Conservation (phyloP, 345 rosid species). For the Schrenkiella parvula region DNA sequence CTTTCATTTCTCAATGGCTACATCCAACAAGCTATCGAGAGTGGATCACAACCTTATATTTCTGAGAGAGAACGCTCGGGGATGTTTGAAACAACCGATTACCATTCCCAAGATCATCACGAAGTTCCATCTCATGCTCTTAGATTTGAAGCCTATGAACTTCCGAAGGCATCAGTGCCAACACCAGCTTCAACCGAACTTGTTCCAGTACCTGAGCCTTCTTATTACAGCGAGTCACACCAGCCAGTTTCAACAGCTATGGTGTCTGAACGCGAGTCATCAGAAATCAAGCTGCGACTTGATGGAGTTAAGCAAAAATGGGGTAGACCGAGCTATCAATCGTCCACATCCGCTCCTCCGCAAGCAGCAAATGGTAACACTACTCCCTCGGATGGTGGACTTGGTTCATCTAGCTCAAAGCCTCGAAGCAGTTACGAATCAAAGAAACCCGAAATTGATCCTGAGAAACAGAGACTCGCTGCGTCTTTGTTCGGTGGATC, state of each 20-base stretch:
- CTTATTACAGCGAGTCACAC: slow-evolving; percentile 52
- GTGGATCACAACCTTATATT: slow-evolving; percentile 80
- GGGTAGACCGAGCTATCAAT: slow-evolving; percentile 69
- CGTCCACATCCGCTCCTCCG: slow-evolving; percentile 45
- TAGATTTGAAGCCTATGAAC: slow-evolving; percentile 93
- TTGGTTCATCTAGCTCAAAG: slow-evolving; percentile 43
- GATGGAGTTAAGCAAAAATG: slow-evolving; percentile 97
- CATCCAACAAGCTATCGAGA: slow-evolving; percentile 66
- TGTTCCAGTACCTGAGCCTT: slow-evolving; percentile 67
- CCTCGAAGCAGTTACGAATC: slow-evolving; percentile 51
- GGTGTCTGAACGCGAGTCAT: slow-evolving; percentile 48
- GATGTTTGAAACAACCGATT: slow-evolving; percentile 42
- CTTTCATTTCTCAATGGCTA: slow-evolving; percentile 74
- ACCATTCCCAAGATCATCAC: slow-evolving; percentile 55
- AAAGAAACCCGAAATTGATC: slow-evolving; percentile 63
- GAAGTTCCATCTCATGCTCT: slow-evolving; percentile 71
- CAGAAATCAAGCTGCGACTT: slow-evolving; percentile 73
- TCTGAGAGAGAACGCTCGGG: slow-evolving; percentile 76
- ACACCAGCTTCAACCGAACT: slow-evolving; percentile 58
- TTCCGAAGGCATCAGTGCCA: slow-evolving; percentile 59
- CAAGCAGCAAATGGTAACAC: slow-evolving; percentile 51
- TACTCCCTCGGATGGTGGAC: slow-evolving; percentile 36
- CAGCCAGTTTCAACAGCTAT: slow-evolving; percentile 42
- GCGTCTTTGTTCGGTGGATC: slow-evolving; percentile 91
- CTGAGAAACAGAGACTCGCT: slow-evolving; percentile 97